Percentiles rank a stretch among this genome's conserved stretches.
phyloP scores from a whole-genome alignment of 257 asterid genomes.

The Mitragyna speciosa region DNA sequence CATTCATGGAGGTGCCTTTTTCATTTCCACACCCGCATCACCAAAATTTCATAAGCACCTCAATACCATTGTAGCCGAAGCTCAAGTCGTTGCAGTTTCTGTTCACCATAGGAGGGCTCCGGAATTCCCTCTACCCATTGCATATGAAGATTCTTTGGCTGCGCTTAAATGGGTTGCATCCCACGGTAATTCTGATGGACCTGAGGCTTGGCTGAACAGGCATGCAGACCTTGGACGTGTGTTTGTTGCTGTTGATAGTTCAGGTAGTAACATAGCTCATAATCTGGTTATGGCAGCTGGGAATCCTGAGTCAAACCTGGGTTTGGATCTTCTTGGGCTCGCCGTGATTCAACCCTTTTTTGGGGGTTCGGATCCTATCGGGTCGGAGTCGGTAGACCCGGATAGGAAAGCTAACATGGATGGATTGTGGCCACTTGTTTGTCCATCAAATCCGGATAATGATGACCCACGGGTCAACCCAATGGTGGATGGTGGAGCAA shows the following conservation, averaged over 20 bases:
- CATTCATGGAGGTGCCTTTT: constrained; percentile 52
- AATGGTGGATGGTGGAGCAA: constrained; percentile 16
- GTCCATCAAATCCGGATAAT: constrained; percentile 21
- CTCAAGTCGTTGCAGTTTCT: constrained; percentile 41
- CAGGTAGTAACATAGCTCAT: constrained; percentile 45
- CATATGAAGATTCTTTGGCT: constrained; percentile 44
- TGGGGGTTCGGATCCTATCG: constrained; percentile 35
- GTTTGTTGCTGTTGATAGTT: constrained; percentile 41
- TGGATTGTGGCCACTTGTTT: constrained; percentile 24
- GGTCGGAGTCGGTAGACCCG: constrained; percentile 23
- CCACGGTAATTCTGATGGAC: constrained; percentile 30
- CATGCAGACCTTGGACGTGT: constrained; percentile 34
- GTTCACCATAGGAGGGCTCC: constrained; percentile 46
- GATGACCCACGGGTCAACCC: constrained; percentile 45
- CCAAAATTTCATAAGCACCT: constrained; percentile 39
- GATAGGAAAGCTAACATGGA: constrained; percentile 21
- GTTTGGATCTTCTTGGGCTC: constrained; percentile 29
- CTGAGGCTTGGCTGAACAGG: constrained; percentile 32
- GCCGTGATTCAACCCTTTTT: constrained; percentile 35
- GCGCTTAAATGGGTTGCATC: constrained; percentile 46
- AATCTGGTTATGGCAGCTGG: constrained; percentile 40
- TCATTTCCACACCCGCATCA: constrained; percentile 36
- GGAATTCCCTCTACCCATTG: constrained; percentile 40
- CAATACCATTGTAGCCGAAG: constrained; percentile 39
- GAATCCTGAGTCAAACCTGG: constrained; percentile 27